phyloP scores from a whole-genome alignment of 1,284 basidiomycete genomes.

The Cutaneotrichosporon dermatis region DNA sequence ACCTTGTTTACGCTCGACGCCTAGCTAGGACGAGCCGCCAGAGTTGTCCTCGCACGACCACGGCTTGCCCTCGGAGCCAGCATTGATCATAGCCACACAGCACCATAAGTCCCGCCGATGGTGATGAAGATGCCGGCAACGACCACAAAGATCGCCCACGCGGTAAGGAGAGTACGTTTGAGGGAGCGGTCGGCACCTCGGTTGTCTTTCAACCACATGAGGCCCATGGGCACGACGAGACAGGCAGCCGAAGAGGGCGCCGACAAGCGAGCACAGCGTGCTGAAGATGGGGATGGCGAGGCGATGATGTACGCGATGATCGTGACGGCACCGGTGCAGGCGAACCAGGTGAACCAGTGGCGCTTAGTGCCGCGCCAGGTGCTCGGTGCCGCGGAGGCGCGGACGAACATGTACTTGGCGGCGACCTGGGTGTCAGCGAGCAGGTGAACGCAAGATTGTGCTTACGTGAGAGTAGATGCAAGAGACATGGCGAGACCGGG shows the following conservation, averaged over 20 bases:
- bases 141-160: slow-evolving; percentile 22
- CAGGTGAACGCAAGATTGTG: not conserved
- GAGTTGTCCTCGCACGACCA: slow-evolving; percentile 41
- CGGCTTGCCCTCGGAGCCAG: slow-evolving; percentile 15
- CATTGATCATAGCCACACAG: slow-evolving; percentile 23
- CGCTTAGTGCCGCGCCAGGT: slow-evolving; percentile 32
- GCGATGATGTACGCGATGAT: slow-evolving; percentile 29
- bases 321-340: slow-evolving; percentile 16
- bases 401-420: slow-evolving; percentile 33
- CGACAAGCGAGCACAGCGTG: slow-evolving; percentile 29
- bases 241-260: slow-evolving; percentile 23
- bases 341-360: slow-evolving; percentile 40
- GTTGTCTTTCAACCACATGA: slow-evolving; percentile 33
- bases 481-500: slow-evolving; percentile 24
- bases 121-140: slow-evolving; percentile 26
- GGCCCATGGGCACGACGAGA: slow-evolving; percentile 21
- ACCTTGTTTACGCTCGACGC: too few relatives aligned
- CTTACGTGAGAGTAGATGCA: slow-evolving; percentile 12
- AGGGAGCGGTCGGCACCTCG: slow-evolving; percentile 6
- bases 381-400: slow-evolving; percentile 33
- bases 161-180: slow-evolving; percentile 20
- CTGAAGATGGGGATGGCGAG: slow-evolving; percentile 21
- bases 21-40: not conserved
- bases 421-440: slow-evolving; percentile 14
- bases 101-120: slow-evolving; percentile 36